These are phyloP conservation scores for Dissophora globulifera DNA, from an alignment of 192 early-diverging fungal genomes.

Conservation along the genomic window DNA sequence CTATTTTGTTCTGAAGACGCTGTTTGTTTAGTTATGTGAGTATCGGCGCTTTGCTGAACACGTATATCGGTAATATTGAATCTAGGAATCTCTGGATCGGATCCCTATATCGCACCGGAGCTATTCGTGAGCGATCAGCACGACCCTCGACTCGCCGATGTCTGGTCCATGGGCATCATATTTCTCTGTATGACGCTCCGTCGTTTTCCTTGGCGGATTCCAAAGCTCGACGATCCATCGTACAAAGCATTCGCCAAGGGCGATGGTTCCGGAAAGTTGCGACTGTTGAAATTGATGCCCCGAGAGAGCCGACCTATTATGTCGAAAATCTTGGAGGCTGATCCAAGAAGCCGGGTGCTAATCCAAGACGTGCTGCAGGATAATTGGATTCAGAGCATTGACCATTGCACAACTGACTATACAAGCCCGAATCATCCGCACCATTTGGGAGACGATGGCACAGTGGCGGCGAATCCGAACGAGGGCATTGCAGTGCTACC, in stretches of 20 bases:
- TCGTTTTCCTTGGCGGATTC: constrained; percentile 75
- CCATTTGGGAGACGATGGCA: constrained; percentile 48
- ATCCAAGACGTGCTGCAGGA: constrained; percentile 76
- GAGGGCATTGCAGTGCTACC: constrained; percentile 19
- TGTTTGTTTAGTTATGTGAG: constrained; percentile 56
- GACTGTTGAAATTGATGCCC: constrained; percentile 69
- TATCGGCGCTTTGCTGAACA: too few species aligned
- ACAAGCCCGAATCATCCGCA: constrained; percentile 38
- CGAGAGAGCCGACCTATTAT: constrained; percentile 69
- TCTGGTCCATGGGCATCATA: constrained; percentile 93
- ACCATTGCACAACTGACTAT: constrained; percentile 57
- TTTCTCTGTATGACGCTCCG: constrained; percentile 79
- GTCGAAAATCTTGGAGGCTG: constrained; percentile 70
- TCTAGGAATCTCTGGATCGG: constrained; percentile 86
- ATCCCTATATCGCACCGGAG: constrained; percentile 97
- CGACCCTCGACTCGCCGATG: constrained; percentile 83
- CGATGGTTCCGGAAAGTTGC: constrained; percentile 60
- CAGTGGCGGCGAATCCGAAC: constrained; percentile 26
- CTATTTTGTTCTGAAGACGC: too few species aligned
- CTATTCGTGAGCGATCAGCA: constrained; percentile 75
- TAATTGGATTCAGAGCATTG: constrained; percentile 80
- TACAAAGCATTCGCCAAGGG: constrained; percentile 66
- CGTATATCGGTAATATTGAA: too few species aligned
- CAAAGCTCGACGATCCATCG: constrained; percentile 64
- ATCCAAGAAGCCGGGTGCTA: constrained; percentile 63